phyloP scores from a whole-genome alignment of 345 rosid genomes.

The Toxicodendron radicans region DNA sequence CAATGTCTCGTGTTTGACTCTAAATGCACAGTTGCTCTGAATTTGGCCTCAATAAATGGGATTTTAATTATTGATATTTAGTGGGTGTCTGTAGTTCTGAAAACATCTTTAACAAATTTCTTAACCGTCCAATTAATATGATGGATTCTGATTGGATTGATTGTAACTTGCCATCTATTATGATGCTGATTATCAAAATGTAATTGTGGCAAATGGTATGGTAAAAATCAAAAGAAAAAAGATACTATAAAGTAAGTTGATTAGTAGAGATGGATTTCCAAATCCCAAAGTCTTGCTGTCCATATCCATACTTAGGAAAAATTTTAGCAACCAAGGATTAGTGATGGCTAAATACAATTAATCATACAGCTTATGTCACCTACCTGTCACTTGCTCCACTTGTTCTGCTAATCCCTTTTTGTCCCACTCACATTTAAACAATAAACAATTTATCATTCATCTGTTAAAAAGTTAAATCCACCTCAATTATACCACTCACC shows the following conservation, averaged over 20 bases:
- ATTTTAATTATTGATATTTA: too few species aligned
- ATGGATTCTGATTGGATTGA: too few species aligned
- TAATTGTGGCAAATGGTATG: too few species aligned
- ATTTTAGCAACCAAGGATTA: background rate
- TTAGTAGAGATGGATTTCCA: background rate
- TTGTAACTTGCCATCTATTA: too few species aligned
- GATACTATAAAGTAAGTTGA: background rate
- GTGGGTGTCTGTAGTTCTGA: background rate
- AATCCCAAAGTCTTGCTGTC: slow-evolving; percentile 10
- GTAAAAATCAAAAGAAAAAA: too few species aligned
- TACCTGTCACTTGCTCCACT: slow-evolving; percentile 6
- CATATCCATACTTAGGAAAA: background rate
- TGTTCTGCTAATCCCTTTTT: background rate
- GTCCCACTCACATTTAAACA: background rate
- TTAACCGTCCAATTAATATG: too few species aligned
- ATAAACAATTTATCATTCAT: too few species aligned
- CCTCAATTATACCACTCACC: too few species aligned
- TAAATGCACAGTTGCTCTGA: background rate
- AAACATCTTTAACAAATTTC: too few species aligned
- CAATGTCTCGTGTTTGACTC: too few species aligned
- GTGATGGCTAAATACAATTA: slow-evolving; percentile 23
- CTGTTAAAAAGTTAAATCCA: too few species aligned
- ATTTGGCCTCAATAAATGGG: background rate
- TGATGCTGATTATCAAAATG: too few species aligned
- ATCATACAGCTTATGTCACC: background rate